Percentiles rank a stretch among this genome's conserved stretches.
Evolutionary conservation across 2,329 filamentous ascomycete genomes (phyloP).

Genomic region (Aspergillus costaricaensis): DNA sequence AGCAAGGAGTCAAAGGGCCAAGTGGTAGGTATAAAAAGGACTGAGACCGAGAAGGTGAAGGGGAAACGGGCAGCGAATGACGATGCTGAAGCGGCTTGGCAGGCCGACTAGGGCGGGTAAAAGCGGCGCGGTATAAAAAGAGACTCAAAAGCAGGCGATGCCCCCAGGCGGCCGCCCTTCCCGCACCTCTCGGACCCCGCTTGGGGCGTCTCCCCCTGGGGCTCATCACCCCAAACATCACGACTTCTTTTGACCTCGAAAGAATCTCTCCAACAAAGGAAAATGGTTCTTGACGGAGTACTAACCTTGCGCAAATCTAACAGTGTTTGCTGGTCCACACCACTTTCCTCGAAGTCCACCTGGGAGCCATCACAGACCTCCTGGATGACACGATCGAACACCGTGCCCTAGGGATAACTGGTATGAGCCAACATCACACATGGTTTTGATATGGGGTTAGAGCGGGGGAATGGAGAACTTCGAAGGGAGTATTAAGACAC

Average conservation of each 20-base stretch:
- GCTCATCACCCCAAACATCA: neutral
- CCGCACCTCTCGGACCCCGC: constrained; percentile 39
- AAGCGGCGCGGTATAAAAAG: constrained; percentile 43
- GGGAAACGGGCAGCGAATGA: constrained; percentile 17
- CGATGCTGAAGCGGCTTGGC: constrained; percentile 25
- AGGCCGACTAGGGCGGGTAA: constrained; percentile 29
- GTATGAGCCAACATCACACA: constrained; percentile 30
- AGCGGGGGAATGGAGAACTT: constrained; percentile 12
- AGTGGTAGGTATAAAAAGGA: neutral
- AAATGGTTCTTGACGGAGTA: constrained; percentile 21
- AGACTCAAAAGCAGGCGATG: constrained; percentile 41
- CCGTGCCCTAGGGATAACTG: constrained; percentile 58
- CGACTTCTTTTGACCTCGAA: constrained; percentile 13
- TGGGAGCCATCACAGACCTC: constrained; percentile 88
- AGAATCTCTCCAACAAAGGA: constrained; percentile 9
- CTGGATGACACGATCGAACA: constrained; percentile 90
- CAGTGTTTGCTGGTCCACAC: constrained; percentile 82
- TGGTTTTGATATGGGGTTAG: constrained; percentile 2
- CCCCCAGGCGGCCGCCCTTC: constrained; percentile 41
- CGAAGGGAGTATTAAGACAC: neutral
- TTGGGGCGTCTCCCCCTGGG: constrained; percentile 20
- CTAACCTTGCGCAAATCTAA: constrained; percentile 86
- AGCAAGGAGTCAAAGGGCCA: constrained; percentile 4
- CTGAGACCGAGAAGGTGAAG: constrained; percentile 7
- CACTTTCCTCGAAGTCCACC: constrained; percentile 95